Base-by-base conservation (phyloP, 139 green algal genomes). In the Volvox africanus region DNA sequence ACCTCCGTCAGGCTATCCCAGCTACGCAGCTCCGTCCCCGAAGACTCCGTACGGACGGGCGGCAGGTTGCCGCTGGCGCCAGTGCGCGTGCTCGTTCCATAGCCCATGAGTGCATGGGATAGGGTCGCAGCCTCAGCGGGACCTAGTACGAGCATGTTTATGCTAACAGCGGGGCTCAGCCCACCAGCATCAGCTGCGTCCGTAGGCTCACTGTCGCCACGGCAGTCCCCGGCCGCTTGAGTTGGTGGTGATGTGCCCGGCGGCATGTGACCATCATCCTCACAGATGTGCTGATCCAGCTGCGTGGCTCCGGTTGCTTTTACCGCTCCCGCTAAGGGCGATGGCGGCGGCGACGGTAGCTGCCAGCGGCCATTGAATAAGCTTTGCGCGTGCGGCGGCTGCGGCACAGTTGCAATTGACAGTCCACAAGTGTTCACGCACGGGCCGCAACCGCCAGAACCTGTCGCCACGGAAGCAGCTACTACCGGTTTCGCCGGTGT, bases 1-100 rank as follows among this genome's bases (percentile, higher is more conserved):
- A 77, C 81, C 37, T 87, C 81, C n/a, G 61, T 87, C 81, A 87
- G 28, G 81, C 81, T 87, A 62, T 77, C 81, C 81, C 81, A 87
- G 55, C 81, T 87, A 28, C 30, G 61, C 81, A 87, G 61, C 30
- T 87, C 61, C 61, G 61, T 87, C 2, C 80, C 50, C 61, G 65
- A 87, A 6, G 81, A 87, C 61, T 65, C 75, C 75, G 75, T 81
- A 55, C 75, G 75, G 75, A 55, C 78, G 32, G 78, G 37, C 78
- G 78, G 20, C 22, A 33, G 1, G 20, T 24, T 67, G 19, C 78
- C 78, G 37, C 78, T 84, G 36, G 18, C 78, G 26, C 76, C 18
- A 55, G 19, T 55, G 76, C 22, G 14, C n/a, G 78, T 44, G 28
- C 36, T 55, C 9, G 44, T 9, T 5, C 77, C 75, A 11, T 26